These are phyloP conservation scores for Penicillium sp. DNA, from an alignment of 2,329 filamentous ascomycete genomes.

Conservation along the genomic window DNA sequence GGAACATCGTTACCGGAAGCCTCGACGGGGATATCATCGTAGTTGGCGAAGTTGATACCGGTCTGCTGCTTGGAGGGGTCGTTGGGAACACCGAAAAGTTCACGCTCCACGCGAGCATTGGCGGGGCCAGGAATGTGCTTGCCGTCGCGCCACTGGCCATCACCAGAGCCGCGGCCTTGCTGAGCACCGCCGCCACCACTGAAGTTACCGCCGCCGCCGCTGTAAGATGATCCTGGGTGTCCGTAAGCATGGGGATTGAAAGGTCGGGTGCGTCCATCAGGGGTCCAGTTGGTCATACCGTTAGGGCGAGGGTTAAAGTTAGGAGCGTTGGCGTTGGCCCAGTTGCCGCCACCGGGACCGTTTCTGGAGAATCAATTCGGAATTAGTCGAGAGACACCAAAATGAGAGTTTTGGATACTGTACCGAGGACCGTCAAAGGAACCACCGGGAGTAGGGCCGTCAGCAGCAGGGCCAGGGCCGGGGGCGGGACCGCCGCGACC, in stretches of 20 bases:
- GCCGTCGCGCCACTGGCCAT: slow-evolving; percentile 94
- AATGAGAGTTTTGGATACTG: slow-evolving; percentile 15
- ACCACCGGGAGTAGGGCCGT: slow-evolving; percentile 35
- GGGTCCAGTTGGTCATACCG: slow-evolving; percentile 42
- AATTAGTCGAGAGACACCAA: slow-evolving; percentile 15
- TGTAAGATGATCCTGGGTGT: slow-evolving; percentile 47
- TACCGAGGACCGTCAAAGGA: slow-evolving; percentile 41
- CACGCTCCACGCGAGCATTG: slow-evolving; percentile 88
- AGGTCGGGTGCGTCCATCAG: slow-evolving; percentile 41
- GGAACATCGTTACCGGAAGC: slow-evolving; percentile 92
- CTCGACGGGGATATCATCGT: slow-evolving; percentile 98
- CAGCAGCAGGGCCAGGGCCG: slow-evolving; percentile 34
- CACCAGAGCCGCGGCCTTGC: slow-evolving; percentile 76
- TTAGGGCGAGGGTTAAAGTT: slow-evolving; percentile 54
- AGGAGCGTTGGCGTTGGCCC: slow-evolving; percentile 60
- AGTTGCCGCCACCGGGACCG: slow-evolving; percentile 44
- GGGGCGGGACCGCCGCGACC: slow-evolving; percentile 39
- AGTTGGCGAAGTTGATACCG: slow-evolving; percentile 99
- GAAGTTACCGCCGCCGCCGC: slow-evolving; percentile 52
- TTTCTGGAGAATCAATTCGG: slow-evolving; percentile 23
- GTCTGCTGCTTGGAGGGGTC: slow-evolving; percentile 95
- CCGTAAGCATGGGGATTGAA: slow-evolving; percentile 66
- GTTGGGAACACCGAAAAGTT: slow-evolving; percentile 88
- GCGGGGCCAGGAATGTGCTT: slow-evolving; percentile 90
- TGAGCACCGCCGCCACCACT: slow-evolving; percentile 38